Conservation (phyloP, 2,329 filamentous ascomycete species). For the Sordariomycetes sp. region DNA sequence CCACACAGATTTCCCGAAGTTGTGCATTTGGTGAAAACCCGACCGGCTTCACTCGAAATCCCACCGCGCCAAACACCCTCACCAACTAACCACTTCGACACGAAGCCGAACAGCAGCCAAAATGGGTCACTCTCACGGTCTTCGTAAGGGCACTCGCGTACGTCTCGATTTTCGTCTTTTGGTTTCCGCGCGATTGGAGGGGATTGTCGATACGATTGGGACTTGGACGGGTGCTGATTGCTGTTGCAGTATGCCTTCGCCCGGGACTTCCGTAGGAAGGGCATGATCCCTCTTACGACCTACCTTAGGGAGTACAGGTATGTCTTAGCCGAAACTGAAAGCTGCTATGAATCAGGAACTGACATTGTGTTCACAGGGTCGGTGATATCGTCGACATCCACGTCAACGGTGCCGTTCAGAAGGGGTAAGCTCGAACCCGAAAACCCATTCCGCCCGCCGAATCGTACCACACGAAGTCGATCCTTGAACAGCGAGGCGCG, state of each 20-base stretch:
- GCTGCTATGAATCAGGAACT: slow-evolving; percentile 1
- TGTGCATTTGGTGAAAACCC: not conserved
- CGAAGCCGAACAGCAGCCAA: slow-evolving; percentile 25
- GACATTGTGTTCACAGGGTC: slow-evolving; percentile 47
- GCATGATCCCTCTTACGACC: slow-evolving; percentile 83
- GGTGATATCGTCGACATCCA: slow-evolving; percentile 99
- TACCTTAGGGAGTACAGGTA: slow-evolving; percentile 92
- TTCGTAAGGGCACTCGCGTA: slow-evolving; percentile 76
- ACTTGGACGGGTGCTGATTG: slow-evolving; percentile 15
- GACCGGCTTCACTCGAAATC: not conserved
- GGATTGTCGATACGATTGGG: not conserved
- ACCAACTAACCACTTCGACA: not conserved
- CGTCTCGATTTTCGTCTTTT: slow-evolving; percentile 19
- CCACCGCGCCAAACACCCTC: slow-evolving; percentile 1
- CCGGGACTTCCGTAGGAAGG: slow-evolving; percentile 88
- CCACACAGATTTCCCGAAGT: not conserved
- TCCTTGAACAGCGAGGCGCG: not conserved
- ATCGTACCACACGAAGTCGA: not conserved
- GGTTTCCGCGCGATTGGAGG: not conserved
- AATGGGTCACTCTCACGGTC: slow-evolving; percentile 82
- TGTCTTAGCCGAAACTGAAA: slow-evolving; percentile 2
- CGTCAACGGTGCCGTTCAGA: slow-evolving; percentile 96
- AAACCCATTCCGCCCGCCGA: not conserved
- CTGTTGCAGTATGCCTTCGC: slow-evolving; percentile 70
- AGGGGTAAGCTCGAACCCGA: slow-evolving; percentile 55